phyloP scores from a whole-genome alignment of 2,329 filamentous ascomycete species.

The Escovopsis sp. region DNA sequence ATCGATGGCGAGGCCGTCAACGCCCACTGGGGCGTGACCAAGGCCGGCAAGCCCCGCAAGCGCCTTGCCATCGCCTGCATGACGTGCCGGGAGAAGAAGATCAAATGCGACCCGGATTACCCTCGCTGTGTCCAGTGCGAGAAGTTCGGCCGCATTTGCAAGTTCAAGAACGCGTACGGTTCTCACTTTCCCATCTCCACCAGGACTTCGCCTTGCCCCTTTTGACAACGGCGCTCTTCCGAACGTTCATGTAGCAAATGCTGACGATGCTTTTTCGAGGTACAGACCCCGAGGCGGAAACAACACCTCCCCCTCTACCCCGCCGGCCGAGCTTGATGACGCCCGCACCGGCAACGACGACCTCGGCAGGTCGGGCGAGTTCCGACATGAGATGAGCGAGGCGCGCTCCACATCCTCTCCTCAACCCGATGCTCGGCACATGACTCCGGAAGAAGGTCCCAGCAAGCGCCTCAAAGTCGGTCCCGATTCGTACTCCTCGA shows the following conservation, averaged over 20 bases:
- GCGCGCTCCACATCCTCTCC: slow-evolving; percentile 35
- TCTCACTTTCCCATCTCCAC: no score
- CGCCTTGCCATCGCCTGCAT: slow-evolving; percentile 83
- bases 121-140: slow-evolving; percentile 84
- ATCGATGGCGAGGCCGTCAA: slow-evolving; percentile 82
- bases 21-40: slow-evolving; percentile 84
- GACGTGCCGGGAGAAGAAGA: slow-evolving; percentile 91
- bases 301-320: slow-evolving; percentile 38
- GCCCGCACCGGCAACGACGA: slow-evolving; percentile 18
- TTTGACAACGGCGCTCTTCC: background rate
- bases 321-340: slow-evolving; percentile 34
- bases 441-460: slow-evolving; percentile 20
- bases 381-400: slow-evolving; percentile 24
- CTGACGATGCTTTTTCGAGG: slow-evolving; percentile 2
- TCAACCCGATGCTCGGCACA: slow-evolving; percentile 19
- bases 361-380: slow-evolving; percentile 20
- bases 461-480: slow-evolving; percentile 34
- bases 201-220: no score
- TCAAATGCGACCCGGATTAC: slow-evolving; percentile 83
- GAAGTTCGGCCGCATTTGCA: slow-evolving; percentile 75
- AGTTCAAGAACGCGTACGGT: slow-evolving; percentile 72
- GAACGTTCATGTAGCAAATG: background rate
- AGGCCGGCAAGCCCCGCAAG: slow-evolving; percentile 86
- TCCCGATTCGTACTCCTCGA: slow-evolving; percentile 29
- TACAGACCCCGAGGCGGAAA: slow-evolving; percentile 40